Base-by-base conservation (phyloP, 1,139 yeast genomes). In the Eremothecium gossypii region DNA sequence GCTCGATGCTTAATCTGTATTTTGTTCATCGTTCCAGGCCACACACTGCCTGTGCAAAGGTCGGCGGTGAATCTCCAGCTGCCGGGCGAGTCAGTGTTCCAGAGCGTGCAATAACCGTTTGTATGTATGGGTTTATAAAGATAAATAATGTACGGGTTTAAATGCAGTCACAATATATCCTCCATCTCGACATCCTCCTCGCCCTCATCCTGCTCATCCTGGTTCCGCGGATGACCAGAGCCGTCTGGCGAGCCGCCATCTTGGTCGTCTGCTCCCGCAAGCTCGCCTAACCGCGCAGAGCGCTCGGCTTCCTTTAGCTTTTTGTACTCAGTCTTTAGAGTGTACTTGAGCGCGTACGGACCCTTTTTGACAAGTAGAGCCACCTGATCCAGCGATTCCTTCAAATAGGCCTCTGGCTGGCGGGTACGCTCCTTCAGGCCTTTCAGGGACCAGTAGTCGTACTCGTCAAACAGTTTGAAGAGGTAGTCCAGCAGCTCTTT, bases 401-500 rank as follows among this genome's bases (percentile, higher is more conserved):
- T 87, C 52, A 91, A 70, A 61, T 85, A 93, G 3, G 84, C 81
- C 61, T 93, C 98, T 1, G 99, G 99, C 68, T 91, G 99, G 57
- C 82, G 81, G 2, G 97, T 87, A 54, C 95, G 76, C 61, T 91
- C 98, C 60, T 87, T 83, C 48, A 91, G 70, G 31, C 96, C 96
- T 64, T 87, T 87, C 72, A 91, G 73, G 8, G 94, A 81, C 98
- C 98, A 91, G 64, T 89, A 91, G 60, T 91, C 97, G 62, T 84
- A 87, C 63, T 89, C 94, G 61, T 87, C 96, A 63, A 91, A 91
- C 53, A 91, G 71, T 53, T 84, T 74, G 74, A 93, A 91, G 50
- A 91, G 69, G 53, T 85, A 67, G 63, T 89, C 96, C 71, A 91
- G 74, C 45, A 91, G 75, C 51, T 87, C 96, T 63, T 85, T 86